Percentiles rank a stretch among this genome's conserved stretches.
phyloP scores from a whole-genome alignment of 176 grass and related monocot species.

The Rhynchospora tenuis region DNA sequence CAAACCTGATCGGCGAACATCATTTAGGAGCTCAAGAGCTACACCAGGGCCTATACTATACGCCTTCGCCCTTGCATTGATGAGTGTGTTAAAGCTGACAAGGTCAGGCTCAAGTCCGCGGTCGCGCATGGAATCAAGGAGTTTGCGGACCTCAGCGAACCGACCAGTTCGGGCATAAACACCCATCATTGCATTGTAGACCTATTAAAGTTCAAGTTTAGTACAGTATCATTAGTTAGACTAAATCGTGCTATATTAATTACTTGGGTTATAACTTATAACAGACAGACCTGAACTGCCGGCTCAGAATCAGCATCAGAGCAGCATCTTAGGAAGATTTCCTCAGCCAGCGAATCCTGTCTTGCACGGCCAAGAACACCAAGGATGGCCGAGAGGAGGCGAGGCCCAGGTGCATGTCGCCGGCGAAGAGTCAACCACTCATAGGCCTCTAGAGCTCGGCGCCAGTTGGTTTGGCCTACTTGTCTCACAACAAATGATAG shows the following conservation, averaged over 20 bases:
- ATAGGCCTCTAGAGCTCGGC: constrained; percentile 70
- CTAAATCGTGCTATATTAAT: not conserved
- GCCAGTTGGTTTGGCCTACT: constrained; percentile 59
- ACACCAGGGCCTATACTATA: constrained; percentile 38
- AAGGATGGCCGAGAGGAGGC: constrained; percentile 56
- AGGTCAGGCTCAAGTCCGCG: constrained; percentile 81
- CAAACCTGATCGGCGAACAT: constrained; percentile 59
- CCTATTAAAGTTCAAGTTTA: constrained; percentile 37
- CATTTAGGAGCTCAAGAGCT: constrained; percentile 53
- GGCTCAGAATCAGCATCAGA: constrained; percentile 49
- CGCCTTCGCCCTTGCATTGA: constrained; percentile 82
- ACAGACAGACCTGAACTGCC: constrained; percentile 3
- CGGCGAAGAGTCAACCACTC: constrained; percentile 67
- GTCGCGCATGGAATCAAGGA: constrained; percentile 57
- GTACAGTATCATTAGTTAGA: not conserved
- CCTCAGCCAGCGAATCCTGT: constrained; percentile 63
- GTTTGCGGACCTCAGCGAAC: constrained; percentile 48
- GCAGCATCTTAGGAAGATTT: constrained; percentile 50
- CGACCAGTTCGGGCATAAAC: constrained; percentile 68
- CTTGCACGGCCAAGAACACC: constrained; percentile 76
- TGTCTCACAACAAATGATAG: constrained; percentile 58
- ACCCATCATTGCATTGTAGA: constrained; percentile 94
- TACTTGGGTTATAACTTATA: not conserved
- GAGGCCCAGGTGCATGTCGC: constrained; percentile 43
- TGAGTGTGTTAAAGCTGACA: constrained; percentile 90